A percentile compares a stretch with the other conserved stretches of the same genome.
These are phyloP conservation scores for Lentinula boryana DNA, from an alignment of 768 basidiomycete genomes.

Conservation along the genomic window DNA sequence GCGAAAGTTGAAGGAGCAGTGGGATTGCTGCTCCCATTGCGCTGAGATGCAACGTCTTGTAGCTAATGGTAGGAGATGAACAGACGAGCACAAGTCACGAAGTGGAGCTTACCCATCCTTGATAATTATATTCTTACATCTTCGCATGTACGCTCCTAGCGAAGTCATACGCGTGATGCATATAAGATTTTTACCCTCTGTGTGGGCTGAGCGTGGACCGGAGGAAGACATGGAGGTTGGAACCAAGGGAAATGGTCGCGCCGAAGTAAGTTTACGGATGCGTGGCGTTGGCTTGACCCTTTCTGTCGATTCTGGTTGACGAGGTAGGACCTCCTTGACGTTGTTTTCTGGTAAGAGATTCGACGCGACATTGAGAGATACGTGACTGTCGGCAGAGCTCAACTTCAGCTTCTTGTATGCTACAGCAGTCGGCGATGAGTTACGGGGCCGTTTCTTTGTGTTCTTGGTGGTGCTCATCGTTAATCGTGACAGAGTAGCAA, in stretches of 20 bases:
- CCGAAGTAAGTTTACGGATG: slow-evolving; percentile 65
- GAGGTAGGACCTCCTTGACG: background rate
- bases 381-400: background rate
- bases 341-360: background rate
- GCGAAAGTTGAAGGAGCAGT: slow-evolving; percentile 60
- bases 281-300: slow-evolving; percentile 20
- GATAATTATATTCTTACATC: slow-evolving; percentile 68
- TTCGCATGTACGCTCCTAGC: slow-evolving; percentile 66
- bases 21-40: slow-evolving; percentile 92
- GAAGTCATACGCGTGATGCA: slow-evolving; percentile 75
- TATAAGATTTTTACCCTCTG: slow-evolving; percentile 76
- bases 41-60: slow-evolving; percentile 66
- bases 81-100: background rate
- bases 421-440: background rate
- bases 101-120: slow-evolving; percentile 58
- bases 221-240: slow-evolving; percentile 71
- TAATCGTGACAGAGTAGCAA: background rate
- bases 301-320: background rate
- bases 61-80: slow-evolving; percentile 30
- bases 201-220: slow-evolving; percentile 73
- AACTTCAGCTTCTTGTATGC: background rate
- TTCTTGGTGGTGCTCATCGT: background rate
- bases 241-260: slow-evolving; percentile 73
- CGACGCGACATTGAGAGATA: background rate
- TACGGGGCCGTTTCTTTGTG: background rate